Evolutionary conservation across 192 early-diverging fungal genomes (phyloP), one percentile per base, ranked within the genome.

Genomic region (Ambispora gerdemannii): DNA sequence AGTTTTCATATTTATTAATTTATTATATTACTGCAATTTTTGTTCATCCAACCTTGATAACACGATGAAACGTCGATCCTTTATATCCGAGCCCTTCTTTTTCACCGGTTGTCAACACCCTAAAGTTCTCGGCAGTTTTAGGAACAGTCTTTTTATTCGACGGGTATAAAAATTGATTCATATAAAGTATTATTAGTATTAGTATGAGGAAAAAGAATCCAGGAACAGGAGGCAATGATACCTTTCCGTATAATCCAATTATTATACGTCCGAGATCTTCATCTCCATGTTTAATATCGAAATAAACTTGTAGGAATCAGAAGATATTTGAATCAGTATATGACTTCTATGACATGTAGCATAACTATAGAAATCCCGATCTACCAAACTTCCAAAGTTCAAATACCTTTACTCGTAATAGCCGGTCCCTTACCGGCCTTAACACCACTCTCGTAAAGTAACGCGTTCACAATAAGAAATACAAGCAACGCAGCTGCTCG

Each of bases 91-190:
- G 75, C 8, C 73, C 76, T 80, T 87, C 87, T 15, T 65, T 75
- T 75, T 96, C 90, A 73, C 93, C 92, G 65, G 92, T 97, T 81
- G 92, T 91, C 62, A 97, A 87, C 33, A 87, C 89, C 19, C 92
- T 83, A 80, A 98, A 98, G 88, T 98, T 98, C 78, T 95, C 89
- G 58, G 87, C 89, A 13, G 90, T 91, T 73, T 82, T 86, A 62
- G 88, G 89, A 10, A 88, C 87, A 60, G 70, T 71, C 77, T 79
- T 25, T 25, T 67, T 32, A 33, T n/a, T n/a, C n/a, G n/a, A n/a
- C n/a, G n/a, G n/a, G n/a, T n/a, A n/a, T n/a, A n/a, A n/a, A n/a
- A n/a, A n/a, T n/a, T n/a, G n/a, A n/a, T n/a, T n/a, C n/a, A n/a
- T n/a, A n/a, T n/a, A n/a, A n/a, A n/a, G n/a, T n/a, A n/a, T n/a